These are phyloP conservation scores for Yarrowia sp. DNA, from an alignment of 805 yeast genomes.

Conservation along the genomic window DNA sequence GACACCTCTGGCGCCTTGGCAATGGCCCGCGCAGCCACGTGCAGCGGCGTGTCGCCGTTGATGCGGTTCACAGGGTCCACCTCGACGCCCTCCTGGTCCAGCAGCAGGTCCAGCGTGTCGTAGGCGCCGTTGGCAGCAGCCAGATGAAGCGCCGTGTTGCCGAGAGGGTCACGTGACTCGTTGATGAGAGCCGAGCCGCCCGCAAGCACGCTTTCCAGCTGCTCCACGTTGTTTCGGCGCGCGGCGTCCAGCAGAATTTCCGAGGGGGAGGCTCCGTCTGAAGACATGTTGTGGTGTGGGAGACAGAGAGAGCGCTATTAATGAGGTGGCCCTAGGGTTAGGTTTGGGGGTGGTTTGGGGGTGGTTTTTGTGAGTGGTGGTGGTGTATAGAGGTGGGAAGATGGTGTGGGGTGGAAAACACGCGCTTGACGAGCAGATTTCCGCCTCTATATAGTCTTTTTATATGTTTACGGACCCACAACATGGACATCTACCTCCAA, in stretches of 20 bases:
- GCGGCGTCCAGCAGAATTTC: constrained; percentile 86
- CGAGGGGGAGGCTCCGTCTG: constrained; percentile 69
- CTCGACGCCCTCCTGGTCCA: constrained; percentile 88
- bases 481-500: neutral
- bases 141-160: constrained; percentile 77
- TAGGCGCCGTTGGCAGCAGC: constrained; percentile 79
- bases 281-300: constrained; percentile 27
- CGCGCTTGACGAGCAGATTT: no score
- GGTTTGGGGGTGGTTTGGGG: neutral
- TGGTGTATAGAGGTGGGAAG: no score
- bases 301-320: constrained; percentile 5
- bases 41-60: constrained; percentile 87
- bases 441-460: no score
- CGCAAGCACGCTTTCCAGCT: constrained; percentile 56
- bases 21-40: constrained; percentile 75
- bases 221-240: constrained; percentile 81
- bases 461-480: no score
- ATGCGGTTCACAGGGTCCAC: constrained; percentile 72
- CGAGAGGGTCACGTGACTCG: constrained; percentile 67
- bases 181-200: constrained; percentile 53
- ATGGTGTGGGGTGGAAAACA: no score
- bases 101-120: constrained; percentile 75
- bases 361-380: neutral
- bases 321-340: constrained; percentile 21
- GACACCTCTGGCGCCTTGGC: constrained; percentile 65